These are phyloP conservation scores for Globisporangium radiosum DNA, from an alignment of 352 stramenopile genomes.

Conservation along the genomic window DNA sequence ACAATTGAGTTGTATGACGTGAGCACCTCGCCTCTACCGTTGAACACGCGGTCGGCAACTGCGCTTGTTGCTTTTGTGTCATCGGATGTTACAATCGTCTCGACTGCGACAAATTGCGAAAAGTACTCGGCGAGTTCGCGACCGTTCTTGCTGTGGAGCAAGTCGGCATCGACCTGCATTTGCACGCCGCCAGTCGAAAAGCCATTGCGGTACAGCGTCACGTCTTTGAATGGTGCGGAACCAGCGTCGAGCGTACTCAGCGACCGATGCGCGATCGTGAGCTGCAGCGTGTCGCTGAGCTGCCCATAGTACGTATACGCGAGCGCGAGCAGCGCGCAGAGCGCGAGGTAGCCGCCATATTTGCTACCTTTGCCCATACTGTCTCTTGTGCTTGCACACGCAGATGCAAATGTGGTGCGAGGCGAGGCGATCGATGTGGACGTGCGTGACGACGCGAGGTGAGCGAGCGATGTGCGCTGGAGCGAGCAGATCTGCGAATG, in stretches of 20 bases:
- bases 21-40: conserved; percentile 49
- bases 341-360: conserved; percentile 28
- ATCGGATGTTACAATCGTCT: conserved; percentile 19
- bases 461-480: not conserved
- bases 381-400: not conserved
- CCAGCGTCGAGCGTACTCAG: conserved; percentile 29
- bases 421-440: too few species aligned
- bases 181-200: conserved; percentile 69
- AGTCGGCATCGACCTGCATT: conserved; percentile 54
- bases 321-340: conserved; percentile 33
- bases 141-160: conserved; percentile 41
- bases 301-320: conserved; percentile 48
- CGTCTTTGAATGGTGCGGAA: conserved; percentile 39
- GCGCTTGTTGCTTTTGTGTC: not conserved
- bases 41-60: conserved; percentile 69
- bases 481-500: not conserved
- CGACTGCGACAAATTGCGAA: conserved; percentile 74
- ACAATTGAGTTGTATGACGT: conserved; percentile 46
- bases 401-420: not conserved
- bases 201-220: conserved; percentile 76
- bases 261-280: conserved; percentile 51
- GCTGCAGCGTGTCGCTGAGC: conserved; percentile 55
- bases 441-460: not conserved
- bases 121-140: conserved; percentile 69
- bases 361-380: conserved; percentile 50